Base-by-base conservation (phyloP, 495 filamentous ascomycete species). In the Hypoxylon lienhwacheense region DNA sequence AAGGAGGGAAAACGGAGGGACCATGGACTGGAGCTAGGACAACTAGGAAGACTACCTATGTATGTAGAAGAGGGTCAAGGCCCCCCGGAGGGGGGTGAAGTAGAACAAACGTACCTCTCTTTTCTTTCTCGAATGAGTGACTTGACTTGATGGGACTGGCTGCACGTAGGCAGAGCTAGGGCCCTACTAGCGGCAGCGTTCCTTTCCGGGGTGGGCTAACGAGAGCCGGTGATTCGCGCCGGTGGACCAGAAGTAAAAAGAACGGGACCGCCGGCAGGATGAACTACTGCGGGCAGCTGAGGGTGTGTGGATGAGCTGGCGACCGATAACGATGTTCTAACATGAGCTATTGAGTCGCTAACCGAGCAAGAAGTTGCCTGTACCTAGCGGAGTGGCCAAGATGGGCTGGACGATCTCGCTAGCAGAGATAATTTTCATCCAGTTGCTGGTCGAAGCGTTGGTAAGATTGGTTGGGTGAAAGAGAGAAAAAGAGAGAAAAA, bases 341-440 rank as follows among this genome's bases (percentile, higher is more conserved):
- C 52, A 53, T 51, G 43, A 55, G 58, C 52, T 61, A 61, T 61
- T 61, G 52, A 61, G 47, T 56, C 47, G 52, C 58, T 61, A 61
- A 36, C 58, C 52, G 40, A 53, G 47, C 25, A 57, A 37, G 37
- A 28, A 14, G 40, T 37, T 32, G 52, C 42, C 42, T 55, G 48
- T n/a, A n/a, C n/a, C 47, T 44, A 53, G 52, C 28, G 37, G 41
- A 53, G 58, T 56, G 47, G 58, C 52, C 56, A 55, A 37, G 43
- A 42, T 48, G 47, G 25, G 47, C 41, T 53, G 52, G 53, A 53
- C 39, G 58, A 61, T 61, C 52, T 61, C 58, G 46, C 58, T 56
- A 53, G 34, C 31, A 34, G 37, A 50, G 20, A 32, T 36, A 42
- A 50, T 41, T n/a, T 40, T 53, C 58, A 37, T 52, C 41, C 51